A percentile compares a stretch with the other conserved stretches of the same genome.
Conservation (phyloP, 2,329 filamentous ascomycete genomes). For the Exophiala spinifera region DNA sequence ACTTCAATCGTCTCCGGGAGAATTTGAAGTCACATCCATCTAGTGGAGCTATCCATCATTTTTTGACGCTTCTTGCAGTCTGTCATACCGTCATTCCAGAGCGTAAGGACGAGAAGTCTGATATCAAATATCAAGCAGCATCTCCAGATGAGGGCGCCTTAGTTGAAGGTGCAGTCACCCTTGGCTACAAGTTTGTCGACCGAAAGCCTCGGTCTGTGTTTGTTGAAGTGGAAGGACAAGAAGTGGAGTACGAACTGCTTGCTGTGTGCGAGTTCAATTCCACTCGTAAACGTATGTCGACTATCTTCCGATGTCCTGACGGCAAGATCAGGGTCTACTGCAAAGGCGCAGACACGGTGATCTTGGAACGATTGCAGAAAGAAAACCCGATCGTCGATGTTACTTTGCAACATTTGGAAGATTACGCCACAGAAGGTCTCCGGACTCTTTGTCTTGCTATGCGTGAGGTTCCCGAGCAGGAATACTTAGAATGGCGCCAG, state of each 20-base stretch:
- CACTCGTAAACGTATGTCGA: conserved; percentile 94
- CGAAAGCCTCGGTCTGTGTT: conserved; percentile 86
- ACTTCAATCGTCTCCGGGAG: conserved; percentile 71
- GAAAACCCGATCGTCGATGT: conserved; percentile 82
- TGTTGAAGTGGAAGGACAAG: conserved; percentile 69
- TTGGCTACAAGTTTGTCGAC: conserved; percentile 88
- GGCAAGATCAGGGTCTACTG: conserved; percentile 91
- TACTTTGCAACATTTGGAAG: conserved; percentile 94
- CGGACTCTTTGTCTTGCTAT: conserved; percentile 92
- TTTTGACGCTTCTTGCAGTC: conserved; percentile 78
- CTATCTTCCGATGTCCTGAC: conserved; percentile 93
- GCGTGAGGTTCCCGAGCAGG: conserved; percentile 85
- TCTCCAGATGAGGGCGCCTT: conserved; percentile 97
- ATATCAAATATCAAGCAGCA: conserved; percentile 96
- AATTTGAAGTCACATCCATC: conserved; percentile 64
- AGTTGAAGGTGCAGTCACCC: conserved; percentile 78
- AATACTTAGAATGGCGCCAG: conserved; percentile 81
- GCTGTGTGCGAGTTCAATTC: conserved; percentile 99
- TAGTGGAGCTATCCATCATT: conserved; percentile 71
- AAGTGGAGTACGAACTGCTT: conserved; percentile 81
- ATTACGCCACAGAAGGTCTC: conserved; percentile 94
- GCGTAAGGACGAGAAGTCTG: conserved; percentile 70
- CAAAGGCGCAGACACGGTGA: conserved; percentile 97
- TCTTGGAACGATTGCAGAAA: conserved; percentile 80
- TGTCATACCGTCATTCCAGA: conserved; percentile 99